Evolutionary conservation across 2,329 filamentous ascomycete genomes (phyloP).

Genomic region (Sclerotinia spermophila): DNA sequence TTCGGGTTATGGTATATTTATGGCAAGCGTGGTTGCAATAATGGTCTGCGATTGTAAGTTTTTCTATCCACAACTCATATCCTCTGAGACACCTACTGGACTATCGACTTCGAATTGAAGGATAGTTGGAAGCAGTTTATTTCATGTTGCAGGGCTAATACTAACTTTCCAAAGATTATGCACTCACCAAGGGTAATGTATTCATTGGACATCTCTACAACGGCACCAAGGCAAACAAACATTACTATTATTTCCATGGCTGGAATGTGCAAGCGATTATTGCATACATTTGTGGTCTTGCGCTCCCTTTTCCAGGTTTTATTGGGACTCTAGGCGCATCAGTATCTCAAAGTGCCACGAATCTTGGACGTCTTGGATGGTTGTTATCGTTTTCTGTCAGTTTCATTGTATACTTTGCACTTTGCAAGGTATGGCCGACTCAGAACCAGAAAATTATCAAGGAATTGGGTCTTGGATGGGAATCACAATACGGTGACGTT

Average conservation of each 20-base stretch:
- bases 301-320: conserved; percentile 39
- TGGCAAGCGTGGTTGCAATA: conserved; percentile 45
- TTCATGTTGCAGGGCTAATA: not conserved
- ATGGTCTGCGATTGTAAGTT: conserved; percentile 31
- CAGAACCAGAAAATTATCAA: conserved; percentile 38
- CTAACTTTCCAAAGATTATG: conserved; percentile 38
- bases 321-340: conserved; percentile 36
- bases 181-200: conserved; percentile 39
- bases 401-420: conserved; percentile 36
- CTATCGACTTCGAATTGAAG: not conserved
- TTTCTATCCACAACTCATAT: not conserved
- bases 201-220: conserved; percentile 38
- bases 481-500: conserved; percentile 26
- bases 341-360: conserved; percentile 34
- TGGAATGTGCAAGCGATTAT: conserved; percentile 39
- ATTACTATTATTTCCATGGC: conserved; percentile 38
- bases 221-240: conserved; percentile 32
- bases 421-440: conserved; percentile 42
- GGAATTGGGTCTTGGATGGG: conserved; percentile 36
- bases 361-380: conserved; percentile 39
- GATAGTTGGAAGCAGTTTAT: not conserved
- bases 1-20: conserved; percentile 58
- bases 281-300: conserved; percentile 38
- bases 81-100: not conserved
- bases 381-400: conserved; percentile 37